Evolutionary conservation across 768 basidiomycete genomes (phyloP), one percentile per base, ranked within the genome.

Genomic region (Hypholoma sublateritium): DNA sequence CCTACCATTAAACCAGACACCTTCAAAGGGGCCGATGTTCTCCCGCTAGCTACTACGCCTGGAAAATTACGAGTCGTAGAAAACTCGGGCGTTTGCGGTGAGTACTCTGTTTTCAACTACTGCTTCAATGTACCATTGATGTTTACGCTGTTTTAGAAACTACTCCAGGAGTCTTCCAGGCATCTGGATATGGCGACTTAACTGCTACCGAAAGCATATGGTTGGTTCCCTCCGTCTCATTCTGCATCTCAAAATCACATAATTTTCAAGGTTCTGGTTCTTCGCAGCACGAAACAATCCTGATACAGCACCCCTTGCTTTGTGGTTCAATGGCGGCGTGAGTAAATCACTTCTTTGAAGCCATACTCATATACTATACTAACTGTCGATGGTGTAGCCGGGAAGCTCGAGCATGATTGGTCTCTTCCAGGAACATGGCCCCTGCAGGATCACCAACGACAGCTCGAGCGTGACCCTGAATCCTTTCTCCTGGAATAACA

Each of bases 371-470:
- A 36, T 12, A 13, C 35, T 12, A 32, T 19, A 12, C 39, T 39
- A 36, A 22, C 22, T 24, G 8, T 35, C 50, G 36, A 13, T 24
- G 17, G 39, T 21, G 16, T 57, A 81, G 79, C 84, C 84, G 17
- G 83, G 82, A 32, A 77, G 77, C 62, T 81, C 81, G 3, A 80
- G 80, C 39, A 81, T 81, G 72, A 73, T 87, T 1, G 89, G 88
- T 3, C 74, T 91, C 12, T 78, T 91, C 58, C 88, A 89, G 79
- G 90, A 90, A 68, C 72, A 79, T 62, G 91, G 91, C 3, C 91
- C 91, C 1, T 93, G 92, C 69, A 73, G 80, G 19, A 82, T 86
- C 55, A 80, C 72, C 17, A 83, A 82, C 62, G 81, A 84, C 65
- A 79, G 76, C 59, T 73, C 70, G 2, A 67, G 72, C 25, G 80